phyloP scores from a whole-genome alignment of 352 stramenopile species.

The Phytophthora fragariae region DNA sequence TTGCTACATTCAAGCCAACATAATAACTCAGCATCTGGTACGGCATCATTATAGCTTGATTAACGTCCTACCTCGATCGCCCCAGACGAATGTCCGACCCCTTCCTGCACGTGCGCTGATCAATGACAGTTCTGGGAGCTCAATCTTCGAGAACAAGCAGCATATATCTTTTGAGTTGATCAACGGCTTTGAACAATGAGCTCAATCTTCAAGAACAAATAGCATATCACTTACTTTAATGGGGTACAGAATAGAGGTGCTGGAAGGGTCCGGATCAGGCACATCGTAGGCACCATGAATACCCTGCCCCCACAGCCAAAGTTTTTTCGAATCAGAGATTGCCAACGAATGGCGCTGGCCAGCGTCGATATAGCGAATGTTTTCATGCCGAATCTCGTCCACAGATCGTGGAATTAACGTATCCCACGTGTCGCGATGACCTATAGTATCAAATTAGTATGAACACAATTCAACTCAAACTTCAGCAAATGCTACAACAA shows the following conservation, averaged over 20 bases:
- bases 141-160: constrained; percentile 42
- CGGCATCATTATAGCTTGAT: background rate
- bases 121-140: constrained; percentile 57
- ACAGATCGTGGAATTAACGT: constrained; percentile 61
- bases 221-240: constrained; percentile 41
- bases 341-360: constrained; percentile 76
- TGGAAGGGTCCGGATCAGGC: constrained; percentile 48
- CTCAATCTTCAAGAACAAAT: constrained; percentile 43
- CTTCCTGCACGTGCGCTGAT: constrained; percentile 64
- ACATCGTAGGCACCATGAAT: constrained; percentile 64
- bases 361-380: constrained; percentile 67
- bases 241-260: constrained; percentile 61
- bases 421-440: constrained; percentile 82
- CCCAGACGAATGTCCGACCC: constrained; percentile 81
- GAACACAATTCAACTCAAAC: background rate
- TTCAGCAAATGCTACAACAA: background rate
- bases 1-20: constrained; percentile 27
- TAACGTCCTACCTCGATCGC: constrained; percentile 60
- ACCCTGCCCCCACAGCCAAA: constrained; percentile 85
- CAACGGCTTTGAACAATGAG: constrained; percentile 11
- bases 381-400: constrained; percentile 69
- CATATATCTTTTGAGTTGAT: background rate
- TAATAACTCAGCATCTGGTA: background rate
- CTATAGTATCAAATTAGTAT: constrained; percentile 25
- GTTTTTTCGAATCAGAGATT: constrained; percentile 59